Evolutionary conservation across 257 asterid species (phyloP).

Genomic region (Solanum tarapatanum): DNA sequence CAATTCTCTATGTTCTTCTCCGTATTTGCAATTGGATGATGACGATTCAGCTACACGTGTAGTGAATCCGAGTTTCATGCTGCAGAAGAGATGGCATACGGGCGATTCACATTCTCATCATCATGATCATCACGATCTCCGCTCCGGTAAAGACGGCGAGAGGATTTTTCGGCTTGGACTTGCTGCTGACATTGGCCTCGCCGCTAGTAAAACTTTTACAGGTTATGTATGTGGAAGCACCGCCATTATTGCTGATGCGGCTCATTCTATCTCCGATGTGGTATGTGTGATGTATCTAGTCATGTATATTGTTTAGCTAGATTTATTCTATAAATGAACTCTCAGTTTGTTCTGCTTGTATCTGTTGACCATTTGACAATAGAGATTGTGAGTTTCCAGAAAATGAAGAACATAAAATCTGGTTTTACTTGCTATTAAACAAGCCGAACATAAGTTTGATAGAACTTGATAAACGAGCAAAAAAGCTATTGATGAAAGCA

Average conservation of each 20-base stretch:
- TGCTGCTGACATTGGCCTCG: constrained; percentile 79
- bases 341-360: background rate
- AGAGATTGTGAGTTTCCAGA: background rate
- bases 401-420: background rate
- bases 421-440: background rate
- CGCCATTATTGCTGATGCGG: constrained; percentile 95
- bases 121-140: constrained; percentile 24
- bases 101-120: constrained; percentile 41
- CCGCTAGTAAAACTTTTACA: constrained; percentile 73
- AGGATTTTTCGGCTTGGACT: constrained; percentile 83
- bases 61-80: constrained; percentile 36
- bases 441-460: background rate
- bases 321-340: background rate
- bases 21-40: constrained; percentile 9
- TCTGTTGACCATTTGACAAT: background rate
- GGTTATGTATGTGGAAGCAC: constrained; percentile 93
- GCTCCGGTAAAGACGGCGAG: constrained; percentile 64
- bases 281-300: constrained; percentile 18
- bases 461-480: background rate
- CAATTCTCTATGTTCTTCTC: constrained; percentile 3
- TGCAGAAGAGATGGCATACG: constrained; percentile 66
- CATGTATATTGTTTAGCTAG: background rate
- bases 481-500: background rate
- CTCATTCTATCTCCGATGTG: constrained; percentile 93
- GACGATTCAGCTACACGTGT: background rate